Percentiles rank a stretch among this genome's conserved stretches.
Evolutionary conservation across 108 stramenopile species (phyloP).

Genomic region (Schizochytrium sp.): DNA sequence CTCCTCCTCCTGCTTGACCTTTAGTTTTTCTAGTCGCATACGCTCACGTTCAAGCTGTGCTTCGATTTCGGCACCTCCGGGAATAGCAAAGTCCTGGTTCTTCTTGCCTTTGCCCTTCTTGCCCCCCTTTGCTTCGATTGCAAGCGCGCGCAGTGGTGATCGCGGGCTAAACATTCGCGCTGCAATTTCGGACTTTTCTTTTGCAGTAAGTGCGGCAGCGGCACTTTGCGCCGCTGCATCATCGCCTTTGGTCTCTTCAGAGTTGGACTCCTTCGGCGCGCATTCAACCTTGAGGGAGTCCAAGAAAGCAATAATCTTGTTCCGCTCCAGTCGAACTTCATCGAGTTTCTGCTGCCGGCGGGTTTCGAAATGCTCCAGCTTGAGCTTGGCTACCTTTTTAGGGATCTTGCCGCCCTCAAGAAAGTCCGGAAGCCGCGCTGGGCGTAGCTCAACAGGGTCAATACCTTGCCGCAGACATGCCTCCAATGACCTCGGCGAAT

Average conservation of each 20-base stretch:
- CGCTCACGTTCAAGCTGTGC: constrained; percentile 44
- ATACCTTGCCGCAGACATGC: constrained; percentile 52
- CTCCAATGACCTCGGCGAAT: constrained; percentile 29
- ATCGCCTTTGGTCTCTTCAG: background rate
- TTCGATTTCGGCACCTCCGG: constrained; percentile 27
- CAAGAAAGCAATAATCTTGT: background rate
- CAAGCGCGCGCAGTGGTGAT: background rate
- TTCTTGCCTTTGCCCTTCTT: background rate
- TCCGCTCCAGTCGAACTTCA: constrained; percentile 1
- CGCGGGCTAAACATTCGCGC: constrained; percentile 27
- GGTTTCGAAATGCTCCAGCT: constrained; percentile 38
- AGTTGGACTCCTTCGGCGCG: background rate
- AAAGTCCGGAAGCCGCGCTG: background rate
- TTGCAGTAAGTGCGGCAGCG: background rate
- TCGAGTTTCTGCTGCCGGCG: constrained; percentile 19
- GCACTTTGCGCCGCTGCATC: background rate
- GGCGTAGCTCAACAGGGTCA: constrained; percentile 47
- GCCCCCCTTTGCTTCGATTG: background rate
- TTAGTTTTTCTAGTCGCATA: constrained; percentile 51
- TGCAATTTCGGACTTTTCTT: constrained; percentile 8
- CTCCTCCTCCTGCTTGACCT: constrained; percentile 61
- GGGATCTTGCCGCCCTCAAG: constrained; percentile 54
- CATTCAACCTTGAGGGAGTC: background rate
- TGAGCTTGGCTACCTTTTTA: constrained; percentile 59
- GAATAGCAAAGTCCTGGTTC: background rate